These are phyloP conservation scores for Salvia sclarea DNA, from an alignment of 305 asterid genomes.

Conservation along the genomic window DNA sequence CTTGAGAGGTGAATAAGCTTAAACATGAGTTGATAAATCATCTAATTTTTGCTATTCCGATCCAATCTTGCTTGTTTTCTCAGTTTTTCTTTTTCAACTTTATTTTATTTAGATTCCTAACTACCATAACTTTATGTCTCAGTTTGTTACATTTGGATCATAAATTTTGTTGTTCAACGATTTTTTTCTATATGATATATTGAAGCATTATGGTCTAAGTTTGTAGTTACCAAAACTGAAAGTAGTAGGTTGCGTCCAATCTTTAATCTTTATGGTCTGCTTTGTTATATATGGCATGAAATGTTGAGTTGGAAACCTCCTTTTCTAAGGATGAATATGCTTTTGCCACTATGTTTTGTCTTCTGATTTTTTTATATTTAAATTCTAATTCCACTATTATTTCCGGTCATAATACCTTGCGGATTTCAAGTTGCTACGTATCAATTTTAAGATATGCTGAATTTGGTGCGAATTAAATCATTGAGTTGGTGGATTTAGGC, in stretches of 20 bases:
- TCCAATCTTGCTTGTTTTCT: slow-evolving; percentile 10
- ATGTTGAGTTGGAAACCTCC: background rate
- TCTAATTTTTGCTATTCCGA: background rate
- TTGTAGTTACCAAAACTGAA: background rate
- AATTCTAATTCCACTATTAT: background rate
- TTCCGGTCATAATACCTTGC: background rate
- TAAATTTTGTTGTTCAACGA: background rate
- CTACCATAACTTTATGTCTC: background rate
- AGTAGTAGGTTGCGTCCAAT: background rate
- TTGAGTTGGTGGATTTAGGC: no score
- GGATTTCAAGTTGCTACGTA: background rate
- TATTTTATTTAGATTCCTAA: background rate
- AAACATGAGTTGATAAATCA: slow-evolving; percentile 16
- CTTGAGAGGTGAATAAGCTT: slow-evolving; percentile 70
- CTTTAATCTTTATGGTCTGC: background rate
- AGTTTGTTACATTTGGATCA: background rate
- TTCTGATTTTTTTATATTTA: background rate
- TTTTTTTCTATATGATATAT: background rate
- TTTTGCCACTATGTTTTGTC: background rate
- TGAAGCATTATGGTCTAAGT: background rate
- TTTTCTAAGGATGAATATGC: background rate
- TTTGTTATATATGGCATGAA: background rate
- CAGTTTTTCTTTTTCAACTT: background rate
- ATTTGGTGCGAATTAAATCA: no score
- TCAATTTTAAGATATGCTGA: no score